phyloP scores from a whole-genome alignment of 176 grass and related monocot genomes.

The Miscanthus lutarioriparius region DNA sequence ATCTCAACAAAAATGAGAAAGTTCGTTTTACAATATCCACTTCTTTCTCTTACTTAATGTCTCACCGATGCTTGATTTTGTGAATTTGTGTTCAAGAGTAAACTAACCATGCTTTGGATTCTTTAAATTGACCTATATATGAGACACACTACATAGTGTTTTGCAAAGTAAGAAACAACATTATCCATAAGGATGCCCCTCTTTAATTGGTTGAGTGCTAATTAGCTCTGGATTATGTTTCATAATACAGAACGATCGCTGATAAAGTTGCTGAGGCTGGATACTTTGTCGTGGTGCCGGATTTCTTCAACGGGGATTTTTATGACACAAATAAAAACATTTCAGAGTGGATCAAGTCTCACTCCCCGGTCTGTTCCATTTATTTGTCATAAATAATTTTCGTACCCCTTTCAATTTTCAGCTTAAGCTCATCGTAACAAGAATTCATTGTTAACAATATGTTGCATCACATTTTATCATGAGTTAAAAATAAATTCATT shows the following conservation, averaged over 20 bases:
- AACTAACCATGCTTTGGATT: not conserved
- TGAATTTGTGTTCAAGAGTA: not conserved
- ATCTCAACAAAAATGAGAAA: not conserved
- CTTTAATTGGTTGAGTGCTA: not conserved
- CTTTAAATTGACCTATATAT: too few species aligned
- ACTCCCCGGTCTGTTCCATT: conserved; percentile 30
- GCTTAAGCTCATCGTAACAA: not conserved
- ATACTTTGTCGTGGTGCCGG: conserved; percentile 35
- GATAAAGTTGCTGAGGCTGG: conserved; percentile 33
- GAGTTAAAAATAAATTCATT: not conserved
- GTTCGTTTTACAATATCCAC: not conserved
- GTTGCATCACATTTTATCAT: not conserved
- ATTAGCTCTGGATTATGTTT: not conserved
- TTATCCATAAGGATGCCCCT: not conserved
- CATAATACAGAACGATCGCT: conserved; percentile 15
- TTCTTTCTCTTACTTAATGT: not conserved
- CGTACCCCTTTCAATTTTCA: not conserved
- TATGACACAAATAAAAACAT: not conserved
- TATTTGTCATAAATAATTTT: not conserved
- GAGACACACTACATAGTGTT: too few species aligned
- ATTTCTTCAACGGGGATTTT: conserved; percentile 36
- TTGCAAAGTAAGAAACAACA: too few species aligned
- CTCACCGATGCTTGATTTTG: not conserved
- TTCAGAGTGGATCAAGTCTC: conserved; percentile 25
- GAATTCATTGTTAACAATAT: not conserved